Evolutionary conservation across 2,329 filamentous ascomycete species (phyloP).

Genomic region (Alternaria brassicicola): DNA sequence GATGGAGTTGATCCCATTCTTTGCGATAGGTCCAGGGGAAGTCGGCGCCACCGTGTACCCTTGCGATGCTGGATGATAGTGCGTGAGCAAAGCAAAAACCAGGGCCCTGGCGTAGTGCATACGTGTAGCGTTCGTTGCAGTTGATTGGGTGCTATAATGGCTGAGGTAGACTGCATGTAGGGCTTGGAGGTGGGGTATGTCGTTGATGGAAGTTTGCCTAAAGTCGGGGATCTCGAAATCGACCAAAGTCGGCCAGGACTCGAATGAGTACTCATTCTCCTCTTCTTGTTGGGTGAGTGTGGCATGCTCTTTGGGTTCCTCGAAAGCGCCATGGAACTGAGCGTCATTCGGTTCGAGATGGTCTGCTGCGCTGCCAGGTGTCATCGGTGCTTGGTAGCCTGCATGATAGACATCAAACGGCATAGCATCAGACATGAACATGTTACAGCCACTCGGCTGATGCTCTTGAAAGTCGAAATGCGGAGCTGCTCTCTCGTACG

Average conservation of each 20-base stretch:
- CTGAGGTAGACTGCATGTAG: conserved; percentile 18
- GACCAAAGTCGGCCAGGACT: conserved; percentile 1
- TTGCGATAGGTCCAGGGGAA: conserved; percentile 13
- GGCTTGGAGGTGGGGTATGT: conserved; percentile 14
- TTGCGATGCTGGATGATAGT: conserved; percentile 31
- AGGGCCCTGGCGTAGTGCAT: conserved; percentile 28
- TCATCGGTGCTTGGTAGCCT: background rate
- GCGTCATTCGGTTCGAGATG: background rate
- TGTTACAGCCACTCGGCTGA: background rate
- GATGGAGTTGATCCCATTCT: conserved; percentile 22
- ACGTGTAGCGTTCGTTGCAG: conserved; percentile 11
- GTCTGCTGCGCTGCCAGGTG: background rate
- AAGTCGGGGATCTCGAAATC: conserved; percentile 7
- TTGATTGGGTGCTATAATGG: conserved; percentile 12
- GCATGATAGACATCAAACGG: background rate
- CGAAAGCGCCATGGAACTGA: background rate
- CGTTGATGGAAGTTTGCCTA: conserved; percentile 7
- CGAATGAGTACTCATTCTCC: background rate
- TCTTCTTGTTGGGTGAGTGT: background rate
- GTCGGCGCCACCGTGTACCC: conserved; percentile 23
- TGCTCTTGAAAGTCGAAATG: background rate
- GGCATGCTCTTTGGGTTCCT: background rate
- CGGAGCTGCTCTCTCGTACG: background rate
- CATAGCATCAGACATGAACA: background rate
- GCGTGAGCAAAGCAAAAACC: conserved; percentile 23